A percentile compares a stretch with the other conserved stretches of the same genome.
These are phyloP conservation scores for Torulaspora globosa DNA, from an alignment of 1,139 yeast species.

Conservation along the genomic window DNA sequence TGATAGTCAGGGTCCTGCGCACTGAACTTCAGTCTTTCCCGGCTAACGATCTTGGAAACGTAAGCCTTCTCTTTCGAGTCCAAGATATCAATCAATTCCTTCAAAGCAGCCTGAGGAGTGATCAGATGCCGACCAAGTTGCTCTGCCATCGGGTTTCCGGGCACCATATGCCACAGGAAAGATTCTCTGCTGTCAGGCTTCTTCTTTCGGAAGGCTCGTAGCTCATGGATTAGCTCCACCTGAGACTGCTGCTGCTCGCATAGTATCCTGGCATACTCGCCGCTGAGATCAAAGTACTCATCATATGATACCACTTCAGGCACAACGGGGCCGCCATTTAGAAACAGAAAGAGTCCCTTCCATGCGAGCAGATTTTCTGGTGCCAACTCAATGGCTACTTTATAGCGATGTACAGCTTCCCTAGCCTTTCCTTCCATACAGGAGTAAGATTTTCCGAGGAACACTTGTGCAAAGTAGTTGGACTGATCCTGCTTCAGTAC, in stretches of 20 bases:
- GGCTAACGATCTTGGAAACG: conserved; percentile 38
- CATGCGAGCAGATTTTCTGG: conserved; percentile 62
- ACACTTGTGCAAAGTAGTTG: conserved; percentile 63
- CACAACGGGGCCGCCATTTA: conserved; percentile 36
- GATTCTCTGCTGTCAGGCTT: conserved; percentile 42
- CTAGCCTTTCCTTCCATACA: conserved; percentile 13
- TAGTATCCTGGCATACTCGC: conserved; percentile 41
- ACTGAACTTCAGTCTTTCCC: conserved; percentile 47
- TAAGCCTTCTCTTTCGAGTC: conserved; percentile 43
- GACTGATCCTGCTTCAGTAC: conserved; percentile 52
- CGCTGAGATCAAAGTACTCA: conserved; percentile 48
- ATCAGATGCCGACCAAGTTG: conserved; percentile 52
- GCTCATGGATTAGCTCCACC: conserved; percentile 47
- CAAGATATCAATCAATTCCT: conserved; percentile 47
- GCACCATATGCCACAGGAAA: conserved; percentile 54
- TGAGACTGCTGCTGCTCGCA: conserved; percentile 41
- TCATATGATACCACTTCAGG: conserved; percentile 36
- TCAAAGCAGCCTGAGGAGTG: conserved; percentile 48
- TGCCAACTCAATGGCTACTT: conserved; percentile 53
- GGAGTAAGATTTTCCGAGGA: conserved; percentile 41
- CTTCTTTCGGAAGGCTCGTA: conserved; percentile 44
- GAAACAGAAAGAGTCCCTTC: conserved; percentile 65
- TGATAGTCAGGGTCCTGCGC: conserved; percentile 41
- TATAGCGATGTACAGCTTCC: conserved; percentile 50
- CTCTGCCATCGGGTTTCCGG: conserved; percentile 59